Base-by-base conservation (phyloP, 2,329 filamentous ascomycete species). In the Trichoderma simmonsii region DNA sequence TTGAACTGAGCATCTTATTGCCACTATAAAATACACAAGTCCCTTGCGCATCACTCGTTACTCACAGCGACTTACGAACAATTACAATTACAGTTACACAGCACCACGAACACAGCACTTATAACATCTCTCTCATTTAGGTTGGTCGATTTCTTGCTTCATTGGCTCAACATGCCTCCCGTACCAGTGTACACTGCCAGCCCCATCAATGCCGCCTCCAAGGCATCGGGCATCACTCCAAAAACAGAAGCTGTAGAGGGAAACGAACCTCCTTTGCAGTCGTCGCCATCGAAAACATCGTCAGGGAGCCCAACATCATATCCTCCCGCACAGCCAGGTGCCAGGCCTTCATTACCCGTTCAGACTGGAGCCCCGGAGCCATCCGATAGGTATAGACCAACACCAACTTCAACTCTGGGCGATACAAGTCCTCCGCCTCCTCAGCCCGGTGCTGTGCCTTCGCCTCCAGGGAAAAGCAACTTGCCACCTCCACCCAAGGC, bases 111-210 rank as follows among this genome's bases (percentile, higher is more conserved):
- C 28, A 26, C 28, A 28, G 48, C 39, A 61, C 39, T 59, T 36
- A 26, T 54, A 70, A 15, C 66, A 66, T 56, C 39, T 48, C 60
- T 66, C 60, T 66, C 48, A 39, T 36, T 39, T 43, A 57, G 61
- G 28, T 65, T 39, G 24, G 68, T 56, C 48, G 59, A 51, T 36
- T 56, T 21, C 21, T 26, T 64, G 21, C 36, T 48, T 18, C 39
- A 9, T 51, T 30, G 24, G 36, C 24, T 72, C 77, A 82, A 61
- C n/a, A 91, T 91, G 89, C 84, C 88, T 64, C 84, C 88, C 63
- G 85, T 91, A 73, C 87, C 86, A 62, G 85, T 90, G 56, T 89
- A 89, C 79, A 86, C 84, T 43, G 80, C 86, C 70, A 89, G 87
- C 78, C 89, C 89, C 60, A 89, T 91, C 79, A 86, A 83, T 76